Conservation (phyloP, 2,329 filamentous ascomycete species). For the Plectosphaerella plurivora region DNA sequence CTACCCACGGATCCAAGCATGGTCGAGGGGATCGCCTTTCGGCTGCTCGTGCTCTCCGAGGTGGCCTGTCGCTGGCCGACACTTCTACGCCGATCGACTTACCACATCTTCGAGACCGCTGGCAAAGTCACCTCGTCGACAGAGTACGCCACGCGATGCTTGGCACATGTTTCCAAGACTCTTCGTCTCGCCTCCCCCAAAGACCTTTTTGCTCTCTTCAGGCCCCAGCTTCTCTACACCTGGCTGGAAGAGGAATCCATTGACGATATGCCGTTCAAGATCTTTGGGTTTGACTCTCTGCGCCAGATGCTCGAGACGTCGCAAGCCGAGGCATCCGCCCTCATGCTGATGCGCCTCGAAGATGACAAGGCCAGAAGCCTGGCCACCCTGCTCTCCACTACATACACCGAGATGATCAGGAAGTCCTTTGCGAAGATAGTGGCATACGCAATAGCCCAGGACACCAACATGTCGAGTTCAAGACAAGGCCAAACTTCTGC, state of each 20-base stretch:
- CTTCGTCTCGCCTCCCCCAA: conserved; percentile 62
- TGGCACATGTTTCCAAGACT: conserved; percentile 59
- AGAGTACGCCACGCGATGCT: conserved; percentile 68
- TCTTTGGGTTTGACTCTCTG: conserved; percentile 74
- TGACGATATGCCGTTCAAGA: conserved; percentile 72
- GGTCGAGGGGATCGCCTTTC: conserved; percentile 78
- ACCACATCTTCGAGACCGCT: conserved; percentile 90
- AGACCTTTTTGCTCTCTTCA: conserved; percentile 77
- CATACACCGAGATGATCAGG: conserved; percentile 55
- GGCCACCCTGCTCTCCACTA: conserved; percentile 49
- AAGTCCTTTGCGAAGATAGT: conserved; percentile 71
- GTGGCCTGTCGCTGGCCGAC: conserved; percentile 83
- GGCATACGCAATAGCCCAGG: conserved; percentile 79
- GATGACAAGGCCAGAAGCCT: conserved; percentile 59
- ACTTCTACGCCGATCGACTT: conserved; percentile 79
- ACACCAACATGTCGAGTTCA: conserved; percentile 50
- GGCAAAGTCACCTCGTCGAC: conserved; percentile 63
- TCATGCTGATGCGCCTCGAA: conserved; percentile 78
- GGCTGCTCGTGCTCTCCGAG: conserved; percentile 70
- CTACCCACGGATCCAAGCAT: conserved; percentile 70
- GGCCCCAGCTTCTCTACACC: conserved; percentile 83
- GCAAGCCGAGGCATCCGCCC: conserved; percentile 71
- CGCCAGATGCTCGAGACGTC: conserved; percentile 65
- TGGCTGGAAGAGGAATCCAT: conserved; percentile 72
- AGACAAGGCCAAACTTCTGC: conserved; percentile 35